Percentiles rank a stretch among this genome's conserved stretches.
phyloP scores from a whole-genome alignment of 768 basidiomycete genomes.

The Clitopilus hobsonii region DNA sequence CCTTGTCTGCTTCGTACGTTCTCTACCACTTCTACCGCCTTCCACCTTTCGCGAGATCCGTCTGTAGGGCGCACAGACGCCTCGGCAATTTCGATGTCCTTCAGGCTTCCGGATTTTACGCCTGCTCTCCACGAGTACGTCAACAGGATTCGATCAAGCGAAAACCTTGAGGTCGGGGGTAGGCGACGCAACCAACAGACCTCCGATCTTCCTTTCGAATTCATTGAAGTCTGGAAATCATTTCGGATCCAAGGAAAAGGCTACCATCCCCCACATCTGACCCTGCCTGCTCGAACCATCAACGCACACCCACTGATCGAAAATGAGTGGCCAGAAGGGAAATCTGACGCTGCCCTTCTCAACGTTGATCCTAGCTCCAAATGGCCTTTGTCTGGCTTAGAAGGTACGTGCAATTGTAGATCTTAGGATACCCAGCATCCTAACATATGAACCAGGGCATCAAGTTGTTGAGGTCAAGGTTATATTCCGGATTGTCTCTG shows the following conservation, averaged over 20 bases:
- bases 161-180: conserved; percentile 5
- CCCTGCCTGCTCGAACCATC: not conserved
- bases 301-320: not conserved
- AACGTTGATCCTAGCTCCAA: conserved; percentile 2
- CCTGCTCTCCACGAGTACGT: no score
- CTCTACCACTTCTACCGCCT: not conserved
- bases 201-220: conserved; percentile 12
- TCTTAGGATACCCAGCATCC: conserved; percentile 8
- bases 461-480: not conserved
- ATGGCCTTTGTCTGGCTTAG: conserved; percentile 13
- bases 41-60: no score
- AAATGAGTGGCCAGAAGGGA: conserved; percentile 7
- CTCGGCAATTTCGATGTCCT: no score
- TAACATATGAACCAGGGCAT: conserved; percentile 5
- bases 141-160: no score
- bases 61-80: no score
- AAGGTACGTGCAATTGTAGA: conserved; percentile 8
- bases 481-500: conserved; percentile 2
- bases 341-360: conserved; percentile 12
- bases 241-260: not conserved
- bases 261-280: not conserved
- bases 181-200: not conserved
- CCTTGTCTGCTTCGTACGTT: not conserved
- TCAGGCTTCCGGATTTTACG: no score
- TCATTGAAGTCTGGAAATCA: conserved; percentile 21